These are phyloP conservation scores for Tetrapisispora pingtungensis DNA, from an alignment of 805 yeast genomes.

Conservation along the genomic window DNA sequence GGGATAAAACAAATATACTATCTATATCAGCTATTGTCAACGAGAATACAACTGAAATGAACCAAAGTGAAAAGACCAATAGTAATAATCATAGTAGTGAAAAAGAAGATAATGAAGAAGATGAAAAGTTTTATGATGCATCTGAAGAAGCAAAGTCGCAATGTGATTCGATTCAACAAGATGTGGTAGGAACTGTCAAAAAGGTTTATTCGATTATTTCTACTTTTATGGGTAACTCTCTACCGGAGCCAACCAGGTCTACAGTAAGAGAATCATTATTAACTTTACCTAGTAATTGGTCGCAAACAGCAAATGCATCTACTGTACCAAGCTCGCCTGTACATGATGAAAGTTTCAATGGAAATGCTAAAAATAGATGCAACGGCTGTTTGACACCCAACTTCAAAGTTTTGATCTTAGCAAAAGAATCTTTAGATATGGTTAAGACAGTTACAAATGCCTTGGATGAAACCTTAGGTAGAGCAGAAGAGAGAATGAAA, in stretches of 20 bases:
- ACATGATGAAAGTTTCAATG: not conserved
- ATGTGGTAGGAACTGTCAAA: slow-evolving; percentile 79
- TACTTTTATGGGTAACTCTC: slow-evolving; percentile 64
- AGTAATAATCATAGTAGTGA: not conserved
- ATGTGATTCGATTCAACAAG: slow-evolving; percentile 51
- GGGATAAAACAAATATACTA: not conserved
- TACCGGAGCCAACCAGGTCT: slow-evolving; percentile 69
- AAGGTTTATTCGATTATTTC: slow-evolving; percentile 81
- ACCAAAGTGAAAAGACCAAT: not conserved
- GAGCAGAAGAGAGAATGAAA: slow-evolving; percentile 78
- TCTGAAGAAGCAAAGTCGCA: slow-evolving; percentile 21
- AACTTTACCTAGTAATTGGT: slow-evolving; percentile 67
- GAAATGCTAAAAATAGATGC: not conserved
- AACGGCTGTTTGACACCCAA: slow-evolving; percentile 36
- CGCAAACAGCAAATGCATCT: slow-evolving; percentile 31
- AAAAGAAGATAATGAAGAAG: slow-evolving; percentile 6
- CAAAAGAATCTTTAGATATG: slow-evolving; percentile 85
- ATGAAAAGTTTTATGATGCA: slow-evolving; percentile 25
- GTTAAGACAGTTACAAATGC: slow-evolving; percentile 71
- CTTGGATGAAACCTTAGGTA: slow-evolving; percentile 72
- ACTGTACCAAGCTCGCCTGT: slow-evolving; percentile 3
- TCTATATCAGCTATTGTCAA: slow-evolving; percentile 1
- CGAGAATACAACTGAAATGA: not conserved
- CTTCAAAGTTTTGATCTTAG: slow-evolving; percentile 67
- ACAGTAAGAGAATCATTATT: slow-evolving; percentile 73